phyloP scores from a whole-genome alignment of 2,329 filamentous ascomycete genomes.

The Colletotrichum sidae region DNA sequence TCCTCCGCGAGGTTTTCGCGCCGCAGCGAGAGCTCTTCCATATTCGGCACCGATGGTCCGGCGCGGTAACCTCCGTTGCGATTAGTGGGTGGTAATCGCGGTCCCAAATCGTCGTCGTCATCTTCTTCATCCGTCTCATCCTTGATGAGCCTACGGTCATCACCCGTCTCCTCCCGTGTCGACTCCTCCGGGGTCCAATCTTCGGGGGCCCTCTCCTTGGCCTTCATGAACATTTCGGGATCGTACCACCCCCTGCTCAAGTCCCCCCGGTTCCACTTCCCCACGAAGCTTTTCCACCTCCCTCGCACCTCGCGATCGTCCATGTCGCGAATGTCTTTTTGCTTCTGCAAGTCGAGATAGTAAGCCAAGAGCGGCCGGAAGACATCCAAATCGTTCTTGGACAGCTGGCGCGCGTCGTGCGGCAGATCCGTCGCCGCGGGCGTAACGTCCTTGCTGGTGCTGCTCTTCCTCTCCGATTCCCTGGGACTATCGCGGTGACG shows the following conservation, averaged over 20 bases:
- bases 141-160: not conserved
- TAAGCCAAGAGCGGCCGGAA: slow-evolving; percentile 82
- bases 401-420: slow-evolving; percentile 72
- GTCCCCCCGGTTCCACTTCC: slow-evolving; percentile 92
- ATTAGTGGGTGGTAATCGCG: slow-evolving; percentile 50
- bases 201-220: slow-evolving; percentile 44
- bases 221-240: slow-evolving; percentile 70
- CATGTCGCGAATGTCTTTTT: slow-evolving; percentile 74
- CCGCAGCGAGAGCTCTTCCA: slow-evolving; percentile 77
- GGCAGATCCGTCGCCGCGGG: slow-evolving; percentile 62
- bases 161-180: slow-evolving; percentile 4
- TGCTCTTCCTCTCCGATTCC: not conserved
- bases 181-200: not conserved
- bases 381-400: slow-evolving; percentile 73
- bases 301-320: slow-evolving; percentile 81
- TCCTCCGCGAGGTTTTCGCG: slow-evolving; percentile 64
- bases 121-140: slow-evolving; percentile 53
- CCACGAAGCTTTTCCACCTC: slow-evolving; percentile 92
- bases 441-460: slow-evolving; percentile 10
- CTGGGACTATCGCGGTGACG: slow-evolving; percentile 25
- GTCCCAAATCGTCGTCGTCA: slow-evolving; percentile 72
- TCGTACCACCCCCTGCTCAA: slow-evolving; percentile 95
- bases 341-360: slow-evolving; percentile 91
- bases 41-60: slow-evolving; percentile 75
- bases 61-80: slow-evolving; percentile 42